Base-by-base conservation (phyloP, 352 stramenopile genomes). In the Phytophthora idaei region DNA sequence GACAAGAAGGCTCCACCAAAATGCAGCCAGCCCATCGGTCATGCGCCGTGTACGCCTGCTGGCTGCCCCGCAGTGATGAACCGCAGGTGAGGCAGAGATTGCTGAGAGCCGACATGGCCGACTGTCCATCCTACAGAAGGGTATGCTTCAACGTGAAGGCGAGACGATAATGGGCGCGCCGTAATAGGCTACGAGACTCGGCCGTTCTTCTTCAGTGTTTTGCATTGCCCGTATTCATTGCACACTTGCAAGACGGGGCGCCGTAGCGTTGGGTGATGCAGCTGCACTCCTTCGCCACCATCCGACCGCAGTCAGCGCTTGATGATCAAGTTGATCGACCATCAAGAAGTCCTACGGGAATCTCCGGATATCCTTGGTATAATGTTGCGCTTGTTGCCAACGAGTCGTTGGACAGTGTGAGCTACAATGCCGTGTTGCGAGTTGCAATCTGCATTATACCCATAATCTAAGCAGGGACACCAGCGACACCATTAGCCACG, bases 11-110 rank as follows among this genome's bases (percentile, higher is more conserved):
- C 28, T 51, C 41, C 54, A 52, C 41, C 54, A 51, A 61, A 61
- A 61, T 61, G 54, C 54, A 61, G 54, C 41, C 54, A 61, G 29
- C 54, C 52, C 47, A 53, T 53, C 46, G 48, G 29, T 57, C 50
- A 47, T 9, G 37, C 21, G 36, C 10, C 11, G 32, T 9, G 32
- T 12, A 37, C n/a, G 6, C 37, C 17, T 37, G n/a, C 4, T 42
- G 28, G 32, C 28, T 61, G 53, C 29, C 45, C 37, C 11, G 34
- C 9, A 56, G 27, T 42, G 39, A 50, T 39, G 39, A 46, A 34
- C 3, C 32, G 31, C 36, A 21, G 5, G 51, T 11, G 31, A 52
- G 41, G 41, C 54, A 61, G 27, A 61, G 54, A 31, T 60, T 41
- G 29, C 27, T 52, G 53, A 39, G 37, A 60, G 25, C 25, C 37